phyloP scores from a whole-genome alignment of 2,329 filamentous ascomycete species.

The Tympanopsis confertula region DNA sequence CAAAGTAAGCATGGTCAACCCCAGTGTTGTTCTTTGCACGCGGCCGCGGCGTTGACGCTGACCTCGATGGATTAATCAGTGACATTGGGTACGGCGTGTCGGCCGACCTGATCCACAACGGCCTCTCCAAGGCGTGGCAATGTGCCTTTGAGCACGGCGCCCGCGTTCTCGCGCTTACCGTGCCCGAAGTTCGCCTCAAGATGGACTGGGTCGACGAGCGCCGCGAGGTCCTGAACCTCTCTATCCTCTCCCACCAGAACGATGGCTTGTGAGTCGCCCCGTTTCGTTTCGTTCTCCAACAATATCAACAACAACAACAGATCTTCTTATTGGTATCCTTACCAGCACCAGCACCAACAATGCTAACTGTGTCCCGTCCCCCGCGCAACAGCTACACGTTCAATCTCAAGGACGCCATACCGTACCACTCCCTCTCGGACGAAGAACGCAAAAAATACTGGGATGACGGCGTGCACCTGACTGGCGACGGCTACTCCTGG shows the following conservation, averaged over 20 bases:
- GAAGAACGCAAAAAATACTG: slow-evolving; percentile 37
- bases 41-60: background rate
- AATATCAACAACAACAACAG: background rate
- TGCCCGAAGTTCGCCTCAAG: slow-evolving; percentile 36
- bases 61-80: background rate
- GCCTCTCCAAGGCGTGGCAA: slow-evolving; percentile 36
- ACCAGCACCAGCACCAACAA: background rate
- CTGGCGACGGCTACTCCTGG: slow-evolving; percentile 44
- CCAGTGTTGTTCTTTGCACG: background rate
- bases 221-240: slow-evolving; percentile 35
- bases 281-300: background rate
- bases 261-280: slow-evolving; percentile 36
- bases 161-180: slow-evolving; percentile 51
- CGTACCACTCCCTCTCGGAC: slow-evolving; percentile 35
- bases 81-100: slow-evolving; percentile 4
- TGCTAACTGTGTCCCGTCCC: background rate
- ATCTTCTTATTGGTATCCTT: background rate
- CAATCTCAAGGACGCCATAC: slow-evolving; percentile 41
- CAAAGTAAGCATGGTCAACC: slow-evolving; percentile 33
- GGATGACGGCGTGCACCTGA: slow-evolving; percentile 51
- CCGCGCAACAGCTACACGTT: slow-evolving; percentile 32
- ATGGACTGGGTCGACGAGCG: slow-evolving; percentile 14
- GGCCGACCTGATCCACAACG: slow-evolving; percentile 30
- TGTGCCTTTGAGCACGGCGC: slow-evolving; percentile 32
- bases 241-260: slow-evolving; percentile 35